These are phyloP conservation scores for Dactylorhiza incarnata DNA, from an alignment of 106 monocot genomes.

Conservation along the genomic window DNA sequence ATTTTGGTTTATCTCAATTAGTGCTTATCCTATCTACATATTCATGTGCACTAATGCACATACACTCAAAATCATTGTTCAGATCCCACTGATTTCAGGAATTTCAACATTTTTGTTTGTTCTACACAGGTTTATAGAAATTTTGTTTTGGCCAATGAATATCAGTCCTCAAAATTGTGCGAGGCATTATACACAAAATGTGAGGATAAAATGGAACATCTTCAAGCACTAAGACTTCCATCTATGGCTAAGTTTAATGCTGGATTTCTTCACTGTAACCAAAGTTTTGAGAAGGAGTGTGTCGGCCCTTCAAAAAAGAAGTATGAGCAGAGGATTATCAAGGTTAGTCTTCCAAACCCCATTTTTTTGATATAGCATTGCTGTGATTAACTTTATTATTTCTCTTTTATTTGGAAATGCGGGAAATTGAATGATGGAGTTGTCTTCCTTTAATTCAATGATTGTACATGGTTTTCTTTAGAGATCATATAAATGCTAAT, in stretches of 20 bases:
- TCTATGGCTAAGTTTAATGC: conserved; percentile 99
- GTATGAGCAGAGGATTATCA: conserved; percentile 65
- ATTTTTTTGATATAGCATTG: background rate
- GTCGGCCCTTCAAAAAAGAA: conserved; percentile 74
- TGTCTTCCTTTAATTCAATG: background rate
- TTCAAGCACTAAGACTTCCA: conserved; percentile 88
- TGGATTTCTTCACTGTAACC: conserved; percentile 83
- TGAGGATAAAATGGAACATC: conserved; percentile 96
- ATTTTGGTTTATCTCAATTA: background rate
- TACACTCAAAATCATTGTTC: background rate
- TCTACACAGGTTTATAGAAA: conserved; percentile 49
- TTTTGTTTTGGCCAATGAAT: conserved; percentile 75
- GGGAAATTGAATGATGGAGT: background rate
- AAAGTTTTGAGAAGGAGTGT: conserved; percentile 71
- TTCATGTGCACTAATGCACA: background rate
- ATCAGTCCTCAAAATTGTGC: conserved; percentile 85
- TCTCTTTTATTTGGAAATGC: background rate
- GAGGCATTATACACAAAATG: conserved; percentile 68
- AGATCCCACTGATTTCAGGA: background rate
- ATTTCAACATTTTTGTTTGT: background rate
- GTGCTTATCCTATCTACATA: background rate
- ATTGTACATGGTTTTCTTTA: background rate
- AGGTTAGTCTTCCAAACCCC: conserved; percentile 36
- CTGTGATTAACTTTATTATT: background rate
- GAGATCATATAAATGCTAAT: no score